Evolutionary conservation across 2,329 filamentous ascomycete species (phyloP), one percentile per base, ranked within the genome.

Genomic region (Colletotrichum tamarilloi): DNA sequence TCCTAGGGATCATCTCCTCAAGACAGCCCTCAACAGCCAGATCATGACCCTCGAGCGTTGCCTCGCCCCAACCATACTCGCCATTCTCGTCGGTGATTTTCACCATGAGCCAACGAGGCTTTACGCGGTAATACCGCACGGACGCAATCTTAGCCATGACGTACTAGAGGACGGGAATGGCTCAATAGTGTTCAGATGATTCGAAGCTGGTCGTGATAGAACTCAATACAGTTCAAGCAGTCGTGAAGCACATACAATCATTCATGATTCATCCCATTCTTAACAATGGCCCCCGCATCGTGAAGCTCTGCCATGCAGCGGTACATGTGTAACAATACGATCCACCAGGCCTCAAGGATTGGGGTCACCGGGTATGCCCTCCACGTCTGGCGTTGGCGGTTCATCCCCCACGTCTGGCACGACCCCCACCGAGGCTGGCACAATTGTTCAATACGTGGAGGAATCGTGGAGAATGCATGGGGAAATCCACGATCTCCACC

Each of bases 101-200:
- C 77, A 93, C 91, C 76, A 93, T 92, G 1, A 93, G 86, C 91
- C 91, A 93, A 62, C 91, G 84, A 28, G 91, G 91, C 72, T 89
- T 89, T 35, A 93, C 89, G 42, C 91, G 88, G 80, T 93, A 93
- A 78, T 92, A 92, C 78, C 92, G 90, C 32, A 93, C 88, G 12
- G 79, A 85, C 73, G 87, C 86, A 77, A 93, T 92, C 75, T 89
- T 74, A 22, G 82, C 56, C 72, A 74, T 74, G 55, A 5, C 49
- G 55, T 24, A 28, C 3, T 19, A 38, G 11, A 53, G 7, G 22
- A 16, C 5, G 7, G 30, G 63, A 32, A 22, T 16, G 24, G 30
- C 6, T 62, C 24, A 62, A 19, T 11, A 5, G 11, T 7, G 24
- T 5, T 9, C 5, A 12, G 16, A 62, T 22, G 5, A n/a, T 12